Evolutionary conservation across 2,329 filamentous ascomycete species (phyloP), one percentile per base, ranked within the genome.

Genomic region (Penicillium sp.): DNA sequence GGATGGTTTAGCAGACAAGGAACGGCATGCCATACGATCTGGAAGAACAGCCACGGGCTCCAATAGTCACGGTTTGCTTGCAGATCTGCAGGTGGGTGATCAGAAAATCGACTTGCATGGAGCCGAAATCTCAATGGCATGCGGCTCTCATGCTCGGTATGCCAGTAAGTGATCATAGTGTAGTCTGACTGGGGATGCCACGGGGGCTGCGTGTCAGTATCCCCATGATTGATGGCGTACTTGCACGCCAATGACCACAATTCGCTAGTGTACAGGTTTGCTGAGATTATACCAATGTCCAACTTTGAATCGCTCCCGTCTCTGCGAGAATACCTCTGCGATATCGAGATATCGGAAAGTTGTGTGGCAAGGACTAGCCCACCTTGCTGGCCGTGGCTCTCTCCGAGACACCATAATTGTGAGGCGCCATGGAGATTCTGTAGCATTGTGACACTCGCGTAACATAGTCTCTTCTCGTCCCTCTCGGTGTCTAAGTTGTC

Each of bases 1-100:
- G 81, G 81, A 55, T 83, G 81, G 51, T 82, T 83, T 6, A 82
- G 66, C 0, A 82, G 69, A 57, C 78, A 81, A 1, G 80, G 75
- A 37, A 82, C 79, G 0, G 79, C 76, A 51, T 80, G 77, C 61
- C 81, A 82, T 1, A 80, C 63, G 35, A 82, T 73, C 57, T 83
- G 81, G 24, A 79, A 72, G 57, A 81, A 78, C 0, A 83, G 64
- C 75, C 77, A 83, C 0, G 80, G 79, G 0, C 75, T 77, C 80
- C 81, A 83, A 55, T 81, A 83, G 39, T 78, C 73, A 11, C 79
- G 71, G 44, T 75, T 71, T 1, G 70, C 62, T 43, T 79, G 69
- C 2, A 83, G 63, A 2, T 77, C 70, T n/a, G 71, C 73, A 0
- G 68, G 54, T 0, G 72, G 63, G 24, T 73, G 68, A 6, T 80